Conservation (phyloP, 306 rosid species). For the Dalbergia oliveri region DNA sequence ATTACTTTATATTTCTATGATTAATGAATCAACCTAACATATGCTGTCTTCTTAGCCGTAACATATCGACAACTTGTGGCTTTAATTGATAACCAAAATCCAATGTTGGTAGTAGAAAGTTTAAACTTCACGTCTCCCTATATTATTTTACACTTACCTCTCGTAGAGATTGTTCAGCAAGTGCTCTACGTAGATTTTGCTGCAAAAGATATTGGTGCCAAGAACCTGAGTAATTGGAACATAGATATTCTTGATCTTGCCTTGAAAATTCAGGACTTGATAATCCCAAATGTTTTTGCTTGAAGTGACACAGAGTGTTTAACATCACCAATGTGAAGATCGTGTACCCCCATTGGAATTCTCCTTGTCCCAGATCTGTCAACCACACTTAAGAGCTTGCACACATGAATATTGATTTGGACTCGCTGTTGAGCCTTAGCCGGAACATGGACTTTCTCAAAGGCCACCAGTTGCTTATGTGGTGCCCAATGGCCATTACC, state of each 20-base stretch:
- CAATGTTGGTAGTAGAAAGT: neutral
- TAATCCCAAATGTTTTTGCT: conserved; percentile 62
- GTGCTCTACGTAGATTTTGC: neutral
- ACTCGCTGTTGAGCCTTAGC: conserved; percentile 59
- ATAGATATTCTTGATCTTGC: neutral
- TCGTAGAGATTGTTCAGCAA: neutral
- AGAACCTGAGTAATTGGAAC: neutral
- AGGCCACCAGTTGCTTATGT: conserved; percentile 69
- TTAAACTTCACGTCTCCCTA: neutral
- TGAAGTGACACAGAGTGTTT: conserved; percentile 71
- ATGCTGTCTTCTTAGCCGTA: conserved; percentile 25
- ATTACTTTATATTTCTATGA: neutral
- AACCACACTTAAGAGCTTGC: conserved; percentile 81
- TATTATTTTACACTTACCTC: neutral
- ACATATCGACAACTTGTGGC: conserved; percentile 40
- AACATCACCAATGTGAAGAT: conserved; percentile 67
- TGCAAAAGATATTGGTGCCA: neutral
- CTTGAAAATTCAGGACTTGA: conserved; percentile 57
- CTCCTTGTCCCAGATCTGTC: conserved; percentile 79
- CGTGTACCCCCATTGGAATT: conserved; percentile 75
- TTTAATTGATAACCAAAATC: conserved; percentile 4
- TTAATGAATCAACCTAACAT: conserved; percentile 41
- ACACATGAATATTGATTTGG: conserved; percentile 69
- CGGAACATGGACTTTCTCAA: conserved; percentile 71
- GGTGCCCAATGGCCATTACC: conserved; percentile 67